Base-by-base conservation (phyloP, 2,329 filamentous ascomycete genomes). In the Pseudogymnoascus sp. region DNA sequence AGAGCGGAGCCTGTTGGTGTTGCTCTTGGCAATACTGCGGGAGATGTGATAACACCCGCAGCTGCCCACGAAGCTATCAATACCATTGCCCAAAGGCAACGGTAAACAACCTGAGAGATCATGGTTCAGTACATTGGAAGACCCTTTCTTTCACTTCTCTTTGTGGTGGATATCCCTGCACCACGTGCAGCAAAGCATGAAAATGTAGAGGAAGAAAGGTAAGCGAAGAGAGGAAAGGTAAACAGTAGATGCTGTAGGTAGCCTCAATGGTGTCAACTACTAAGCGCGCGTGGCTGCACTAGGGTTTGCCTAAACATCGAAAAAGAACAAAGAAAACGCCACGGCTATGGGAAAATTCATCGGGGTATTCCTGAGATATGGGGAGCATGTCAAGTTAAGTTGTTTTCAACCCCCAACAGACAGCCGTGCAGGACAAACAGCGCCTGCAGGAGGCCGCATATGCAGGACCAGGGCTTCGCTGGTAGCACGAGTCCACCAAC, bases 321-420 rank as follows among this genome's bases (percentile, higher is more conserved):
- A 5, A 14, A 16, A 56, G 49, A 56, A 56, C 49, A 56, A 56
- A 56, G 28, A 56, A 56, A 12, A 21, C 5, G 9, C 9, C 9
- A 11, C 28, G n/a, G 49, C 28, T 14, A 34, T 56, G n/a, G 49
- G 1, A 12, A 36, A 5, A 56, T 56, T 36, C 14, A 5, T 21
- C 4, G 28, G 28, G 5, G n/a, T 8, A 36, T 56, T 36, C 3
- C 16, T 56, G 1, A 14, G 25, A 56, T 34, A 56, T 21, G 28
- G 49, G 49, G 49, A 56, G 21, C 28, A 56, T 56, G 49, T 56
- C 28, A 56, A 34, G 49, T 56, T 14, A 36, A 14, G 49, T 56
- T 14, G 25, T 56, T 56, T 56, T 34, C 1, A 21, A 21, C 28
- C 16, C 49, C 49, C 49, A 56, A 56, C 49, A 36, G 4, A 18